These are phyloP conservation scores for Rachicladosporium sp. DNA, from an alignment of 2,329 filamentous ascomycete genomes.

Conservation along the genomic window DNA sequence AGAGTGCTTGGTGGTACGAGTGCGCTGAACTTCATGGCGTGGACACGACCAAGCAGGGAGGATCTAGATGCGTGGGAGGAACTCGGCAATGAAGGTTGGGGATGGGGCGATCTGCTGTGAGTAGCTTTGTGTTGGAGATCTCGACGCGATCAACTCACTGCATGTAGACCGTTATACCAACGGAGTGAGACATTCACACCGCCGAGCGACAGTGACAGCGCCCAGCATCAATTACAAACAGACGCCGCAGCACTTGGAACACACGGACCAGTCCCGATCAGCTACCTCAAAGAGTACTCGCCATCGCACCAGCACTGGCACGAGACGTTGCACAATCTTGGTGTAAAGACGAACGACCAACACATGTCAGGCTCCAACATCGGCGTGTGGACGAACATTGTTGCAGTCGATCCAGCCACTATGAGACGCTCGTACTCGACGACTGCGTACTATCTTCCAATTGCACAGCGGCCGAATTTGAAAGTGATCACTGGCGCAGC, in stretches of 20 bases:
- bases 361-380: slow-evolving; percentile 39
- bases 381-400: slow-evolving; percentile 39
- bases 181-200: slow-evolving; percentile 11
- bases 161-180: slow-evolving; percentile 11
- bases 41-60: slow-evolving; percentile 18
- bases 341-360: slow-evolving; percentile 29
- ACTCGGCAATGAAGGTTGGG: slow-evolving; percentile 27
- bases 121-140: slow-evolving; percentile 5
- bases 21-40: slow-evolving; percentile 28
- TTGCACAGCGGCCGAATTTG: slow-evolving; percentile 10
- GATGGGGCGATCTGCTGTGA: slow-evolving; percentile 21
- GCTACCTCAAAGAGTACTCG: slow-evolving; percentile 19
- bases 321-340: slow-evolving; percentile 35
- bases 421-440: slow-evolving; percentile 36
- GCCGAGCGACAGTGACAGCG: slow-evolving; percentile 8
- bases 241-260: slow-evolving; percentile 1
- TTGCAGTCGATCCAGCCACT: slow-evolving; percentile 34
- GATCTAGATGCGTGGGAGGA: slow-evolving; percentile 26
- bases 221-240: not conserved
- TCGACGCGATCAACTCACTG: too few species aligned
- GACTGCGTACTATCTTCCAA: slow-evolving; percentile 1
- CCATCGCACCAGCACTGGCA: slow-evolving; percentile 28
- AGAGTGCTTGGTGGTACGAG: slow-evolving; percentile 39
- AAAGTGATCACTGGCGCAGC: slow-evolving; percentile 20
- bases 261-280: slow-evolving; percentile 1